These are phyloP conservation scores for Phialocephala sp. DNA, from an alignment of 2,329 filamentous ascomycete genomes.

Conservation along the genomic window DNA sequence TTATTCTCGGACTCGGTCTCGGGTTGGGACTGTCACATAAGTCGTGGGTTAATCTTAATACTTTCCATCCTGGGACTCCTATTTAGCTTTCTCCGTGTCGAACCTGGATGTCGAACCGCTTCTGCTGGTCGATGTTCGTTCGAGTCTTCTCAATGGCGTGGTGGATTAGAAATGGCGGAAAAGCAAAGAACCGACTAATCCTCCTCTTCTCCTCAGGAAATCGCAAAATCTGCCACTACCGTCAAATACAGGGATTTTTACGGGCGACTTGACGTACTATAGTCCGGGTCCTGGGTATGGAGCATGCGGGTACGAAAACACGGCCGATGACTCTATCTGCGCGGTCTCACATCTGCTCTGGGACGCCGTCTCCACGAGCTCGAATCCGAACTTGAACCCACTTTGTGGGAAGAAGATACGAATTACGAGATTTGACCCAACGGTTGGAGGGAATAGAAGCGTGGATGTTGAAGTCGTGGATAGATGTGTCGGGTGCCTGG, in stretches of 20 bases:
- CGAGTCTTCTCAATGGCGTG: neutral
- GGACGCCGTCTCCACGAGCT: slow-evolving; percentile 59
- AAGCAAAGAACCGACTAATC: slow-evolving; percentile 26
- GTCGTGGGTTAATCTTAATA: slow-evolving; percentile 32
- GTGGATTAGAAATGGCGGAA: neutral
- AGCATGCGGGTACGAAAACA: slow-evolving; percentile 68
- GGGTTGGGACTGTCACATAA: slow-evolving; percentile 40
- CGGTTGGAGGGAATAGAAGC: slow-evolving; percentile 56
- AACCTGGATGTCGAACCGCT: slow-evolving; percentile 3
- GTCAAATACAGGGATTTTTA: slow-evolving; percentile 56
- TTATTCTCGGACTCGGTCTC: slow-evolving; percentile 36
- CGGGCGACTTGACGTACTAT: slow-evolving; percentile 74
- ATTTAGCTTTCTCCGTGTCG: slow-evolving; percentile 12
- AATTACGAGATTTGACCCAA: slow-evolving; percentile 55
- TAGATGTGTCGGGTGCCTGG: slow-evolving; percentile 55
- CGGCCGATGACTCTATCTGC: slow-evolving; percentile 62
- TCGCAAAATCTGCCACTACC: slow-evolving; percentile 56
- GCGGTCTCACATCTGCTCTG: slow-evolving; percentile 72
- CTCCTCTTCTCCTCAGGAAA: slow-evolving; percentile 23
- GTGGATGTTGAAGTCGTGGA: slow-evolving; percentile 70
- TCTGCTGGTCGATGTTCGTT: neutral
- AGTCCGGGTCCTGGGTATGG: slow-evolving; percentile 66
- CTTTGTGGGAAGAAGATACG: slow-evolving; percentile 72
- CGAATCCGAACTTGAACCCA: slow-evolving; percentile 67
- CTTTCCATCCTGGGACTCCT: slow-evolving; percentile 25